These are phyloP conservation scores for Boletus fagicola DNA, from an alignment of 768 basidiomycete genomes.

Conservation along the genomic window DNA sequence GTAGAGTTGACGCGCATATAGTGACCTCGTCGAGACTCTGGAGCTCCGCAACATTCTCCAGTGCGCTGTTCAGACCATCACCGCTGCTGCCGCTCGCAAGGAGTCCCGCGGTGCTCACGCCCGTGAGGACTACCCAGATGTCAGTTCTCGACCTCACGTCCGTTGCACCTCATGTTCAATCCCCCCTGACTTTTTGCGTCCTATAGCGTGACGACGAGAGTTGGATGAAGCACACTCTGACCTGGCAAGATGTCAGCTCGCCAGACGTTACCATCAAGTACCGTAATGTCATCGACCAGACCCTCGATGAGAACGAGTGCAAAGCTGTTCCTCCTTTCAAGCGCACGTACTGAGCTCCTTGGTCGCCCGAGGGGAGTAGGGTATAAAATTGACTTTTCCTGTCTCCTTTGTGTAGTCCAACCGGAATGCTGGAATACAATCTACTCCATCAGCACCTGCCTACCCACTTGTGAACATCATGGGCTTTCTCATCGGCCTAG, in stretches of 20 bases:
- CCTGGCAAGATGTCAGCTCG: slow-evolving; percentile 75
- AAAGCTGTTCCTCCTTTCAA: slow-evolving; percentile 97
- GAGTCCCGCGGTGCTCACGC: slow-evolving; percentile 99
- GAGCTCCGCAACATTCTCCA: slow-evolving; percentile 96
- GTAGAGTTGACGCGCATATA: slow-evolving; percentile 31
- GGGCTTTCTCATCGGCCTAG: neutral
- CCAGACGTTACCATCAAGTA: slow-evolving; percentile 90
- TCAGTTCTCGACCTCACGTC: slow-evolving; percentile 32
- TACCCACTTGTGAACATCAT: neutral
- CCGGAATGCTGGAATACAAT: slow-evolving; percentile 10
- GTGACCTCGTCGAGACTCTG: slow-evolving; percentile 94
- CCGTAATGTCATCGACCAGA: slow-evolving; percentile 78
- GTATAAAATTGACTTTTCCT: slow-evolving; percentile 6
- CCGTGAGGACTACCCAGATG: slow-evolving; percentile 96
- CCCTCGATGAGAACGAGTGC: slow-evolving; percentile 96
- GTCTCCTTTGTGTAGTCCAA: slow-evolving; percentile 9
- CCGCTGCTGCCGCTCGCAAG: slow-evolving; percentile 87
- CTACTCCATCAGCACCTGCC: slow-evolving; percentile 1
- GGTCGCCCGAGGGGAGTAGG: neutral
- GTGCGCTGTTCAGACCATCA: slow-evolving; percentile 94
- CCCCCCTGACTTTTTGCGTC: neutral
- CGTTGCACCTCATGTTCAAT: neutral
- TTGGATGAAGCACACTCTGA: slow-evolving; percentile 96
- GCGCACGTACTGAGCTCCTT: slow-evolving; percentile 70
- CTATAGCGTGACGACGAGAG: slow-evolving; percentile 82